Conservation (phyloP, 2,329 filamentous ascomycete species). For the Xylaria multiplex region DNA sequence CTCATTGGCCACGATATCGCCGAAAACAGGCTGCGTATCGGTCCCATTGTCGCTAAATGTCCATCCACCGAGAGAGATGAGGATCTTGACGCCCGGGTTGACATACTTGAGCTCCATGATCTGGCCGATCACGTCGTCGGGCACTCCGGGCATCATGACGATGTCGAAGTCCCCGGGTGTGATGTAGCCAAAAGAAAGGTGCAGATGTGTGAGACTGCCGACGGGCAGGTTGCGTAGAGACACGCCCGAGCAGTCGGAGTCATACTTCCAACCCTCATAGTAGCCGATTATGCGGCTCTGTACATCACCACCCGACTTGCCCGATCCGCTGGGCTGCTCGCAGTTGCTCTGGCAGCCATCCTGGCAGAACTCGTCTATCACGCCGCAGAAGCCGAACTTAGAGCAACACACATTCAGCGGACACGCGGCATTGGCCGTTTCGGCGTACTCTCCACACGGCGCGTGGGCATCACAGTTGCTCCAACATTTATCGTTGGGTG, state of each 20-base stretch:
- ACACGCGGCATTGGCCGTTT: conserved; percentile 41
- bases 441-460: conserved; percentile 48
- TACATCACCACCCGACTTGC: conserved; percentile 28
- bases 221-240: conserved; percentile 50
- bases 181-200: conserved; percentile 51
- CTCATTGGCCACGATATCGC: conserved; percentile 33
- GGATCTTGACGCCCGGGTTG: conserved; percentile 45
- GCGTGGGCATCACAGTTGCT: conserved; percentile 50
- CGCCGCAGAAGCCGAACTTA: conserved; percentile 50
- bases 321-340: conserved; percentile 33
- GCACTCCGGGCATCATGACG: conserved; percentile 43
- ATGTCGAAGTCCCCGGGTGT: conserved; percentile 47
- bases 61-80: conserved; percentile 57
- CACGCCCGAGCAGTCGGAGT: conserved; percentile 6
- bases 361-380: conserved; percentile 41
- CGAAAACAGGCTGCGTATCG: conserved; percentile 43
- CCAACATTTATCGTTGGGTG: conserved; percentile 47
- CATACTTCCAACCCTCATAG: conserved; percentile 46
- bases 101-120: conserved; percentile 48
- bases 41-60: conserved; percentile 49
- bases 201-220: conserved; percentile 52
- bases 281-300: conserved; percentile 48
- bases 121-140: conserved; percentile 33
- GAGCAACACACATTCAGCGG: conserved; percentile 54
- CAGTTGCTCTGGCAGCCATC: conserved; percentile 44